Percentiles rank a stretch among this genome's conserved stretches.
Evolutionary conservation across 805 yeast genomes (phyloP).

Genomic region (Spencermartinsiella europaea): DNA sequence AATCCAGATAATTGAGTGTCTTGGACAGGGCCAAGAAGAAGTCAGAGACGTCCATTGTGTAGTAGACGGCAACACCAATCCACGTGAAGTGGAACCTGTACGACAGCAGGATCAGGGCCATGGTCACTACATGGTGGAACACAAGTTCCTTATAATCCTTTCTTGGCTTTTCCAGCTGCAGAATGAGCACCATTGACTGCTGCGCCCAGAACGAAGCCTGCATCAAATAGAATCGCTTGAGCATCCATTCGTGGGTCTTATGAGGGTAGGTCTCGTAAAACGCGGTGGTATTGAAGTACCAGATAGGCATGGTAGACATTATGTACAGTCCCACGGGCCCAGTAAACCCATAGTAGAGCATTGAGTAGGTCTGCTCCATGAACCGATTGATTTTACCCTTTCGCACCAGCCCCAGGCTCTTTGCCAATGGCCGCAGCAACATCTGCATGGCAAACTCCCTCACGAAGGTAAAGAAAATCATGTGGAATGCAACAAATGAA

Average conservation of each 20-base stretch:
- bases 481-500: slow-evolving; percentile 69
- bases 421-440: slow-evolving; percentile 68
- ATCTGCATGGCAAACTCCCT: slow-evolving; percentile 90
- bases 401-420: slow-evolving; percentile 43
- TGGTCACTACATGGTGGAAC: slow-evolving; percentile 88
- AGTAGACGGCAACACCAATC: slow-evolving; percentile 86
- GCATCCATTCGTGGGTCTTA: slow-evolving; percentile 56
- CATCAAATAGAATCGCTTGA: slow-evolving; percentile 77
- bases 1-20: slow-evolving; percentile 79
- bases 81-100: slow-evolving; percentile 94
- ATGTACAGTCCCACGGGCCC: slow-evolving; percentile 88
- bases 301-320: slow-evolving; percentile 76
- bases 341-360: slow-evolving; percentile 70
- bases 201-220: slow-evolving; percentile 99
- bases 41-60: slow-evolving; percentile 96
- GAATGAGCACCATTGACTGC: slow-evolving; percentile 74
- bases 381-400: slow-evolving; percentile 67
- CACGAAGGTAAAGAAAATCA: slow-evolving; percentile 81
- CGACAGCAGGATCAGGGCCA: slow-evolving; percentile 77
- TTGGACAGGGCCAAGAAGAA: slow-evolving; percentile 80
- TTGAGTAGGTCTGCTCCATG: slow-evolving; percentile 87
- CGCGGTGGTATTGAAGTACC: slow-evolving; percentile 83
- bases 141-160: slow-evolving; percentile 89
- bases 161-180: slow-evolving; percentile 91
- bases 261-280: slow-evolving; percentile 85